Conservation (phyloP, 257 asterid species). For the Anisodus tanguticus region DNA sequence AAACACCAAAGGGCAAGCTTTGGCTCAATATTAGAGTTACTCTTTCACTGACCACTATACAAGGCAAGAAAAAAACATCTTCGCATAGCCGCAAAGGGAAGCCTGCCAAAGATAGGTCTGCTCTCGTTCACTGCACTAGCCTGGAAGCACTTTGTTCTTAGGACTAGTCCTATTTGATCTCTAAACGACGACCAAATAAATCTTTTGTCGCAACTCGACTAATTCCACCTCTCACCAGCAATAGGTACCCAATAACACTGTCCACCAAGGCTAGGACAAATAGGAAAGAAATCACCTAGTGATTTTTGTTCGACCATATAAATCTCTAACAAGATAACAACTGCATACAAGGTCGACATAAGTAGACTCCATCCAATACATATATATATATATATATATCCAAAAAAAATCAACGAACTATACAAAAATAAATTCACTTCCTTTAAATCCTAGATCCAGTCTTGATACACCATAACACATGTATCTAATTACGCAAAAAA, state of each 20-base stretch:
- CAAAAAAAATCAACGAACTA: background rate
- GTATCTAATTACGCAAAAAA: background rate
- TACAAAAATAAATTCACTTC: background rate
- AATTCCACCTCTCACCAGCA: no score
- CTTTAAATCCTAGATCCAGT: constrained; percentile 14
- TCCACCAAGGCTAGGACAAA: no score
- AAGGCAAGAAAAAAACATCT: background rate
- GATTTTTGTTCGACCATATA: background rate
- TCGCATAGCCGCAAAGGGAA: background rate
- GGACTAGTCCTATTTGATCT: background rate
- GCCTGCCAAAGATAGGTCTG: background rate
- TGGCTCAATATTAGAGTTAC: background rate
- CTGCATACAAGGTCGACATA: background rate
- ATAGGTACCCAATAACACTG: no score
- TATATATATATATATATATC: no score
- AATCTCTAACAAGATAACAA: background rate
- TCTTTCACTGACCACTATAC: background rate
- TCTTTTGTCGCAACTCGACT: background rate
- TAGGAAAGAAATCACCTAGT: no score
- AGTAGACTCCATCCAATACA: background rate
- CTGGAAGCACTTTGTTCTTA: background rate
- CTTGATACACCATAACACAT: background rate
- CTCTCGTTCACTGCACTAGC: background rate
- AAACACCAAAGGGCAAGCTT: constrained; percentile 6
- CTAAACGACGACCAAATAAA: background rate